Conservation (phyloP, 2,329 filamentous ascomycete species). For the Pyrenophora seminiperda region DNA sequence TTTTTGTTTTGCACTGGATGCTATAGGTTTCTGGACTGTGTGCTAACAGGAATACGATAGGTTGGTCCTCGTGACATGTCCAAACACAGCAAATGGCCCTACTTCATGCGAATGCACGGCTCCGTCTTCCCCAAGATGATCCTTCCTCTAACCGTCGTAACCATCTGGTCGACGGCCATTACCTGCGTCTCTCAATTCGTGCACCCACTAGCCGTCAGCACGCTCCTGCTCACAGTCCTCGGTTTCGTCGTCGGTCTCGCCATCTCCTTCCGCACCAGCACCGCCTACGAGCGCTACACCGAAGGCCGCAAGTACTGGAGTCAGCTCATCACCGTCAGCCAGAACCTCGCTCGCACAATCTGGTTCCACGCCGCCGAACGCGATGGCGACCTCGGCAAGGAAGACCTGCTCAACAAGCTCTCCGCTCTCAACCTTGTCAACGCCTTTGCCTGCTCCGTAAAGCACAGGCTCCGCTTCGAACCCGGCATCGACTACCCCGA, state of each 20-base stretch:
- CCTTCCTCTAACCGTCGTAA: constrained; percentile 67
- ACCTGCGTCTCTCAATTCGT: constrained; percentile 56
- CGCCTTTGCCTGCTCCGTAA: constrained; percentile 76
- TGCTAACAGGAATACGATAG: constrained; percentile 24
- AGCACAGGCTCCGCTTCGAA: constrained; percentile 84
- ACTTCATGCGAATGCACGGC: constrained; percentile 76
- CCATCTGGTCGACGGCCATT: constrained; percentile 68
- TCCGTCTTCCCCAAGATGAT: constrained; percentile 77
- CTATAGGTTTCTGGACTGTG: not conserved
- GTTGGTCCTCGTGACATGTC: constrained; percentile 70
- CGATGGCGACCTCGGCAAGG: constrained; percentile 62
- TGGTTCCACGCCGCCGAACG: constrained; percentile 78
- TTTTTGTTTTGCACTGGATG: constrained; percentile 53
- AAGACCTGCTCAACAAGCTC: constrained; percentile 72
- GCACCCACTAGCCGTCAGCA: constrained; percentile 62
- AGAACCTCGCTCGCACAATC: constrained; percentile 70
- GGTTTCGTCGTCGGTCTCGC: constrained; percentile 82
- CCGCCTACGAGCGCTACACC: constrained; percentile 72
- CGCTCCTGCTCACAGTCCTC: constrained; percentile 73
- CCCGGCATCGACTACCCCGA: constrained; percentile 79
- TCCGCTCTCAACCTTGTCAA: constrained; percentile 76
- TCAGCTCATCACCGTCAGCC: constrained; percentile 59
- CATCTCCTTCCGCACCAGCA: constrained; percentile 77
- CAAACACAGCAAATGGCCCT: constrained; percentile 77
- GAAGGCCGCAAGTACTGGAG: constrained; percentile 69